A percentile compares a stretch with the other conserved stretches of the same genome.
Conservation (phyloP, 2,329 filamentous ascomycete species). For the Ascochyta rabiei region DNA sequence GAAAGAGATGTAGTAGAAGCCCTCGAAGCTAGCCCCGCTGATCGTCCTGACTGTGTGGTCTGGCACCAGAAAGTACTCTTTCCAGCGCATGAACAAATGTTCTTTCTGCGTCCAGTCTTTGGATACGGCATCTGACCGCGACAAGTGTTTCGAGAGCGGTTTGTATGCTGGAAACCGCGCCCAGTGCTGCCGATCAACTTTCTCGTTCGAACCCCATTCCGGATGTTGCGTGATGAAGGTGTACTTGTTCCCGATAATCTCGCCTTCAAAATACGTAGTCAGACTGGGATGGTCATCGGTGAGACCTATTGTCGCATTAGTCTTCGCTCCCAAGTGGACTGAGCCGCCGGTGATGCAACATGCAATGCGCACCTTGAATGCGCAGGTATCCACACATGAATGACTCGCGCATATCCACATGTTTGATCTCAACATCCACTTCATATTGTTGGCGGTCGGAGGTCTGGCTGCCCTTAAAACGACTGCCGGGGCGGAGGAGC, state of each 20-base stretch:
- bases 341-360: neutral
- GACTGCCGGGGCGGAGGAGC: constrained; percentile 83
- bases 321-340: neutral
- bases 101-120: constrained; percentile 79
- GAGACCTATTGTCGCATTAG: constrained; percentile 65
- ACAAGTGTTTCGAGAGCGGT: constrained; percentile 71
- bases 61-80: constrained; percentile 95
- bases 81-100: constrained; percentile 98
- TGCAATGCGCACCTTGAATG: constrained; percentile 75
- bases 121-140: constrained; percentile 63
- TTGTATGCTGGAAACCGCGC: constrained; percentile 85
- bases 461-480: constrained; percentile 87
- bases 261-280: constrained; percentile 97
- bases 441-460: constrained; percentile 94
- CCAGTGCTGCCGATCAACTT: constrained; percentile 94
- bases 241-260: constrained; percentile 95
- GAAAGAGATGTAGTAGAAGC: constrained; percentile 99
- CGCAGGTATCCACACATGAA: constrained; percentile 93
- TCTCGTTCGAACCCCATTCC: constrained; percentile 89
- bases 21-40: constrained; percentile 93
- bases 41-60: constrained; percentile 92
- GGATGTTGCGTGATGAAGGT: constrained; percentile 90
- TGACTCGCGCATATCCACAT: constrained; percentile 92
- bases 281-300: constrained; percentile 97
- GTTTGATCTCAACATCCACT: constrained; percentile 95